These are phyloP conservation scores for Erysiphe pulchra DNA, from an alignment of 2,329 filamentous ascomycete genomes.

Conservation along the genomic window DNA sequence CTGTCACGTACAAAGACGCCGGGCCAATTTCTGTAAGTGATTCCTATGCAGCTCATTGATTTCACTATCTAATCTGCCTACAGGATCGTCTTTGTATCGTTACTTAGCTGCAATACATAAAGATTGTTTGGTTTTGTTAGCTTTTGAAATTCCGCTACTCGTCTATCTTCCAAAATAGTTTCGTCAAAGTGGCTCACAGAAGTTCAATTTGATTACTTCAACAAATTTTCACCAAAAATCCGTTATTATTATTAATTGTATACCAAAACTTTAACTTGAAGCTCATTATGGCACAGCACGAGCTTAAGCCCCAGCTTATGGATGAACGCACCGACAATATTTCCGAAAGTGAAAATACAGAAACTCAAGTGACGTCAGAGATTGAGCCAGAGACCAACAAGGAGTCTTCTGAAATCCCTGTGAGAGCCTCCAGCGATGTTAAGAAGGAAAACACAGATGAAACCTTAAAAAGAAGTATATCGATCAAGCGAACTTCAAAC, in stretches of 20 bases:
- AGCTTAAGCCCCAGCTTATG: background rate
- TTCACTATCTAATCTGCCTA: too few species aligned
- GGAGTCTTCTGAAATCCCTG: constrained; percentile 4
- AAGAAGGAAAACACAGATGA: constrained; percentile 12
- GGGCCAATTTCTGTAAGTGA: too few species aligned
- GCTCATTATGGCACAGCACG: background rate
- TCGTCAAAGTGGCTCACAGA: too few species aligned
- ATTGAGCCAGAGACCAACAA: background rate
- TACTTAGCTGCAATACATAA: too few species aligned
- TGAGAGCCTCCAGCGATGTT: constrained; percentile 7
- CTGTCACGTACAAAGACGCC: too few species aligned
- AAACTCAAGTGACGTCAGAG: background rate
- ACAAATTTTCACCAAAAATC: too few species aligned
- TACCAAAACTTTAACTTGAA: background rate
- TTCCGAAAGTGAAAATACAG: background rate
- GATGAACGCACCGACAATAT: background rate
- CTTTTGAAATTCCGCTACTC: too few species aligned
- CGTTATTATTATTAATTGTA: background rate
- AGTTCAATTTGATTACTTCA: too few species aligned
- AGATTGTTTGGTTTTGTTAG: too few species aligned
- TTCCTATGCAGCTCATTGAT: too few species aligned
- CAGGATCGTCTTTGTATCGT: too few species aligned
- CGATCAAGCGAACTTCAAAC: constrained; percentile 9
- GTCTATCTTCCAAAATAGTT: too few species aligned
- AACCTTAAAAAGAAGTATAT: constrained; percentile 8